These are phyloP conservation scores for Endogone sp. DNA, from an alignment of 192 early-diverging fungal genomes.

Conservation along the genomic window DNA sequence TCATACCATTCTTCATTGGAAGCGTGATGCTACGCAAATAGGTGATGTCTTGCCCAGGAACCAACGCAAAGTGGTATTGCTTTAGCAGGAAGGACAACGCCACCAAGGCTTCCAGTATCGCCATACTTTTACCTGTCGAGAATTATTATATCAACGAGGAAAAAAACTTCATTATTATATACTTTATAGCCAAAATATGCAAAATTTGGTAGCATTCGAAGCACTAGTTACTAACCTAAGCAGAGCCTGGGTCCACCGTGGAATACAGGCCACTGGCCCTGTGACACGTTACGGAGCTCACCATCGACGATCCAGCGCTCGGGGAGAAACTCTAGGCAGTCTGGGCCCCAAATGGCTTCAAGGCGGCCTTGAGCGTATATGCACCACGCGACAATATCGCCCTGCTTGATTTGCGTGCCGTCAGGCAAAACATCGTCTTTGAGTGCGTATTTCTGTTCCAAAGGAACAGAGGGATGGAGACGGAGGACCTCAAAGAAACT, in stretches of 20 bases:
- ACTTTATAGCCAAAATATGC: too few species aligned
- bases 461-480: slow-evolving; percentile 40
- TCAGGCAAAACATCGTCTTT: slow-evolving; percentile 49
- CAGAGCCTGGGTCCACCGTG: slow-evolving; percentile 46
- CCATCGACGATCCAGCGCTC: slow-evolving; percentile 40
- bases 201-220: too few species aligned
- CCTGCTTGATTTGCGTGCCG: slow-evolving; percentile 39
- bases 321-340: slow-evolving; percentile 37
- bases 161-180: too few species aligned
- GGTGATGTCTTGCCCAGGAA: slow-evolving; percentile 20
- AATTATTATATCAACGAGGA: not conserved
- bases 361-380: slow-evolving; percentile 36
- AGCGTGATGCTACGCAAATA: slow-evolving; percentile 19
- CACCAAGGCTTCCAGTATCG: slow-evolving; percentile 37
- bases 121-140: slow-evolving; percentile 32
- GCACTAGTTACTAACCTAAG: not conserved
- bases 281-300: slow-evolving; percentile 17
- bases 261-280: slow-evolving; percentile 44
- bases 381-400: slow-evolving; percentile 39
- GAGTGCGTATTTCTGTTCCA: slow-evolving; percentile 41
- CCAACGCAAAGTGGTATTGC: slow-evolving; percentile 30
- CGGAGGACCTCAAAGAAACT: slow-evolving; percentile 32
- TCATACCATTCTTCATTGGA: slow-evolving; percentile 29
- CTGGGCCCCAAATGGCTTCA: slow-evolving; percentile 36
- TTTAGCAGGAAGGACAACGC: slow-evolving; percentile 30